phyloP scores from a whole-genome alignment of 768 basidiomycete genomes.

The Suillus ampliporus region DNA sequence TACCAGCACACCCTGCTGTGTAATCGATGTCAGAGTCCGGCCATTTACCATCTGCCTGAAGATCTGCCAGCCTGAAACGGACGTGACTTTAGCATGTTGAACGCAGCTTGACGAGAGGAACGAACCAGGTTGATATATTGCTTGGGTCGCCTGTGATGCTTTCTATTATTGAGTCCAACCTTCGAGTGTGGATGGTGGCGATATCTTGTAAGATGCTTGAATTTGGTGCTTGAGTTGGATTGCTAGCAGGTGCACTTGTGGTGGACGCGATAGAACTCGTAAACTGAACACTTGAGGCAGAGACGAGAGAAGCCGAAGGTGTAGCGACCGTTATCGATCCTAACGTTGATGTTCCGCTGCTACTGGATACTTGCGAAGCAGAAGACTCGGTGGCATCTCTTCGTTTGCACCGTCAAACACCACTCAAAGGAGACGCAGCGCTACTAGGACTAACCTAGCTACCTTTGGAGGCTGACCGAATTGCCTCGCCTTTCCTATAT shows the following conservation, averaged over 20 bases:
- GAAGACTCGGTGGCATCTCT: background rate
- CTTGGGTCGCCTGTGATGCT: conserved; percentile 35
- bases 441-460: background rate
- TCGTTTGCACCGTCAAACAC: background rate
- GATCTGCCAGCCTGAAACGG: conserved; percentile 48
- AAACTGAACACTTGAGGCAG: background rate
- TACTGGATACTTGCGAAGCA: background rate
- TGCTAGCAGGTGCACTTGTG: background rate
- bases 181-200: conserved; percentile 40
- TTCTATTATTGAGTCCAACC: conserved; percentile 50
- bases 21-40: conserved; percentile 63
- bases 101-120: background rate
- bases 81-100: background rate
- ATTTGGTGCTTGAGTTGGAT: conserved; percentile 15
- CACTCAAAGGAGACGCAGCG: background rate
- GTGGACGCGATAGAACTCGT: background rate
- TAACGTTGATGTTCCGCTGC: background rate
- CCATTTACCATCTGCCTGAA: conserved; percentile 59
- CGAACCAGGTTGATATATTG: conserved; percentile 33
- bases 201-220: conserved; percentile 37
- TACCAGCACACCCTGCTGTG: conserved; percentile 63
- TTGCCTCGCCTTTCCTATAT: background rate
- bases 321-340: background rate
- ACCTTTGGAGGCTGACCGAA: background rate
- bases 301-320: background rate